Evolutionary conservation across 1,139 yeast species (phyloP).

Genomic region (Saccharomyces uvarum): DNA sequence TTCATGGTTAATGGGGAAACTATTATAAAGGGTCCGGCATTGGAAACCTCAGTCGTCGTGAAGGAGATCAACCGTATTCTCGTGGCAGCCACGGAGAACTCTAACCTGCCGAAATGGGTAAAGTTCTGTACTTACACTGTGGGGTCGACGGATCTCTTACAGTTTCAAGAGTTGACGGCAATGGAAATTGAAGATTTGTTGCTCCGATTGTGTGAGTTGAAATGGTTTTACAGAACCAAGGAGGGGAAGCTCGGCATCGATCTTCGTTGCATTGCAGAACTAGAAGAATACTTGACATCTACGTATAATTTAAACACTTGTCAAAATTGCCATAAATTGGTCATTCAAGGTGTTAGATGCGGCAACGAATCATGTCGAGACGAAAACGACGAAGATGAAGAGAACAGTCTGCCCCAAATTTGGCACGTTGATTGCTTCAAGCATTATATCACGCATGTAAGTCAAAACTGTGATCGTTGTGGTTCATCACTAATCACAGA

Average conservation of each 20-base stretch:
- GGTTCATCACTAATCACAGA: constrained; percentile 14
- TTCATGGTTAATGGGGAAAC: constrained; percentile 9
- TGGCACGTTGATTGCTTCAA: constrained; percentile 31
- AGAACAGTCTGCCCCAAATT: constrained; percentile 6
- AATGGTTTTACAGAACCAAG: constrained; percentile 26
- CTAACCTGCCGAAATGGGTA: constrained; percentile 8
- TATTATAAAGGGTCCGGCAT: background rate
- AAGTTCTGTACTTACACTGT: constrained; percentile 14
- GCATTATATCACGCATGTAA: constrained; percentile 24
- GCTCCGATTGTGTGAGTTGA: constrained; percentile 17
- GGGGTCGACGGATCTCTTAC: constrained; percentile 18
- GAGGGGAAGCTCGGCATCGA: constrained; percentile 26
- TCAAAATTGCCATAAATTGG: constrained; percentile 19
- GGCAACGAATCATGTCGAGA: constrained; percentile 8
- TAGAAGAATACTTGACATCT: constrained; percentile 20
- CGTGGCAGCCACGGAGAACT: constrained; percentile 5
- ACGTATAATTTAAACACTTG: constrained; percentile 16
- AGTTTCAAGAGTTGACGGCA: constrained; percentile 16
- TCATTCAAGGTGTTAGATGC: constrained; percentile 24
- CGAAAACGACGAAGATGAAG: constrained; percentile 5
- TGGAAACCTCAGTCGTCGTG: constrained; percentile 3
- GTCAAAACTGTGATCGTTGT: constrained; percentile 20
- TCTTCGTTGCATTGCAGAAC: constrained; percentile 20
- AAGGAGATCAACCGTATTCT: constrained; percentile 16
- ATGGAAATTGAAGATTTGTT: constrained; percentile 20